Base-by-base conservation (phyloP, 306 rosid genomes). In the Cicer chorassanicum region DNA sequence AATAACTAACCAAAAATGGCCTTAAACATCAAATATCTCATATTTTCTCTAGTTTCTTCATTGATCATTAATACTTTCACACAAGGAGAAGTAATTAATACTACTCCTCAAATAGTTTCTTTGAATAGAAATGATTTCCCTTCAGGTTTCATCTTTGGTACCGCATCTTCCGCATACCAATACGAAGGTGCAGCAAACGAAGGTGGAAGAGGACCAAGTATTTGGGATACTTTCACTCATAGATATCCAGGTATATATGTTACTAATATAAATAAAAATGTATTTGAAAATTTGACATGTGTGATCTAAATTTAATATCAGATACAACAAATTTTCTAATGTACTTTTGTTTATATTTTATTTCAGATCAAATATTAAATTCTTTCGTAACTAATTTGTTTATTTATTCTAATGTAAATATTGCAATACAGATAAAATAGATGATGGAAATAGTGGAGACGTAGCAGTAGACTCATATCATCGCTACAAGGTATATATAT, bases 151-250 rank as follows among this genome's bases (percentile, higher is more conserved):
- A 55, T 67, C 80, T 67, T 67, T 67, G 80, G 80, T 7, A 76
- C 80, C 1, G 68, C 74, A 66, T 76, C 80, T 54, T 76, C 80
- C 0, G 67, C 80, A 0, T 76, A 76, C 11, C 80, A 89, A 91
- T 85, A 73, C 2, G 91, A 87, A 74, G 93, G 91, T 44, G 88
- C 84, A 61, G 91, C 87, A 41, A 70, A 41, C 4, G 81, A 83
- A 39, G 88, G 76, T 62, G 91, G 93, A 4, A 81, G 75, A 81
- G 91, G 88, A 39, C 36, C 36, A 29, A 29, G 36, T 29, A 29
- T 29, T 29, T 29, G 36, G 36, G 36, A 29, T 4, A 54, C 79
- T 13, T 88, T 65, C 83, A 69, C 89, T 1, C 93, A 86, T 59
- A 73, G 71, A 46, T 42, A 76, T 41, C 78, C 89, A 44, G 56